Evolutionary conservation across 2,329 filamentous ascomycete species (phyloP), one percentile per base, ranked within the genome.

Genomic region (Stagonosporopsis vannaccii): DNA sequence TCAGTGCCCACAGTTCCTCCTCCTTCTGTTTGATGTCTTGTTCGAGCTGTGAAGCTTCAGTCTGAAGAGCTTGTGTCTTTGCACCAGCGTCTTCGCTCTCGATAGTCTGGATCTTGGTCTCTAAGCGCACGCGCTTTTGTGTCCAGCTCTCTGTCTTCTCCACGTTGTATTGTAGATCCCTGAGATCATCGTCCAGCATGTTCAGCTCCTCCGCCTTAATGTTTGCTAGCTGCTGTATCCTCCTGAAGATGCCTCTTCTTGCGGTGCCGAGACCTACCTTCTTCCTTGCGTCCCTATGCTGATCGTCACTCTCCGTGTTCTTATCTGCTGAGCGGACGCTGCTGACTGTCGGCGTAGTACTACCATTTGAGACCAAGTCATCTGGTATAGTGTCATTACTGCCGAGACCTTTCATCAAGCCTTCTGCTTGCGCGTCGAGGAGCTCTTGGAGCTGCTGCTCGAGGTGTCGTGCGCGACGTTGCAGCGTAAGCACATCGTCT

Each of bases 201-300:
- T 81, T 79, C n/a, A 87, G 79, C 75, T 92, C 89, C 54, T 92
- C 88, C 3, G 79, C 79, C 69, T 91, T 91, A 23, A 93, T 77
- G 8, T 82, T 81, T 0, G 85, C 85, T 5, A 93, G 77, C 49
- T 87, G 84, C 3, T 81, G 78, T 72, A 93, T 89, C 44, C 85
- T 82, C 45, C 80, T 82, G 15, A 84, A 81, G 7, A 94, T 82
- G 0, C 87, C 88, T 25, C 82, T 80, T n/a, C 90, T 82, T 1
- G 89, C 88, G 17, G 83, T 82, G 25, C 81, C 81, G 13, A 92
- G 78, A 0, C 87, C 83, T 8, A 85, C 71, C 32, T 81, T 84
- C 51, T 80, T 80, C 87, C 41, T 88, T 77, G 59, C 51, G 8
- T 55, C 42, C n/a, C 46, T 58, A 39, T 49, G 46, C n/a, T 43